Evolutionary conservation across 345 rosid species (phyloP).

Genomic region (Aurinia saxatilis): DNA sequence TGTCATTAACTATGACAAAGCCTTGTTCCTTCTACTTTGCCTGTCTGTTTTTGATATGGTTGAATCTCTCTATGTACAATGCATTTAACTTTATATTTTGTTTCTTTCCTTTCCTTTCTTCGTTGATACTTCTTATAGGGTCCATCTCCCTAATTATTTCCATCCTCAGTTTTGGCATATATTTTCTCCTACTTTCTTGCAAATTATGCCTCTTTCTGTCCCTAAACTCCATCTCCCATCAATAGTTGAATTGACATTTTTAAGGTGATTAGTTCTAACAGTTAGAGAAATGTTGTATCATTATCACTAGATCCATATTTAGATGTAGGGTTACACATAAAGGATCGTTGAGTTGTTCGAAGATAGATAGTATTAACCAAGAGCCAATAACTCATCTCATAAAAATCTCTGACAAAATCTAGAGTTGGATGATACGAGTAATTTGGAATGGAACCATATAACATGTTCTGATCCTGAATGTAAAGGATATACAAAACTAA

Average conservation of each 20-base stretch:
- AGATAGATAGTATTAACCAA: no score
- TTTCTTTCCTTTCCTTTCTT: not conserved
- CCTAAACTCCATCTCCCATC: not conserved
- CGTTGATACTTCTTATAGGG: constrained; percentile 14
- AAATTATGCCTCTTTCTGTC: constrained; percentile 12
- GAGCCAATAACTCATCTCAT: no score
- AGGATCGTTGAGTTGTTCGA: no score
- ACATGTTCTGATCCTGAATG: no score
- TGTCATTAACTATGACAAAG: constrained; percentile 29
- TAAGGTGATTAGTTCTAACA: not conserved
- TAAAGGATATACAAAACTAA: no score
- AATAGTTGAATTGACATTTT: not conserved
- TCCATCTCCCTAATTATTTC: constrained; percentile 8
- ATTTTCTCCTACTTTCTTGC: constrained; percentile 15
- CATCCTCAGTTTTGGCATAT: not conserved
- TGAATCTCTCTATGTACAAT: constrained; percentile 21
- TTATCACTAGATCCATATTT: not conserved
- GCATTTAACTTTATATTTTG: constrained; percentile 15
- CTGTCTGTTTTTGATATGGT: constrained; percentile 17
- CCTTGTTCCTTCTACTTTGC: constrained; percentile 24
- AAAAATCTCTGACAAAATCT: no score
- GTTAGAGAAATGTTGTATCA: not conserved
- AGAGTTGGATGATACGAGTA: no score
- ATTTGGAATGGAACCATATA: no score
- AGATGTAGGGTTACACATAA: no score